Base-by-base conservation (phyloP, 2,329 filamentous ascomycete genomes). In the Nemania diffusa region DNA sequence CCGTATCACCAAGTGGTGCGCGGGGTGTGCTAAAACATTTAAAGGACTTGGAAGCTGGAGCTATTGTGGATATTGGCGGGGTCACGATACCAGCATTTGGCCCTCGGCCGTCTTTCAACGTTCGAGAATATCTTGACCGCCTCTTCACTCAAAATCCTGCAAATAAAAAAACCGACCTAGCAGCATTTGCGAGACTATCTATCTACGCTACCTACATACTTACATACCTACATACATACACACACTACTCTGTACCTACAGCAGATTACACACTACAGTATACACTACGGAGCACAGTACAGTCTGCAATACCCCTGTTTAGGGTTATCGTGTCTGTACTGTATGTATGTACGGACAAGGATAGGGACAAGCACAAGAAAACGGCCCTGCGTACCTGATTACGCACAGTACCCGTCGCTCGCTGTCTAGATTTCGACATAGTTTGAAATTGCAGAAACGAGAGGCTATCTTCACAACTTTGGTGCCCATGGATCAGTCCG, bases 1-100 rank as follows among this genome's bases (percentile, higher is more conserved):
- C 5, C 50, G 17, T 53, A 22, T 29, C 20, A 26, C 46, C 7
- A 44, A 42, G 56, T 24, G 53, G 57, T 44, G 59, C 46, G 52
- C 50, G 51, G 58, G 59, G 62, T 59, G 48, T 55, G 48, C 69
- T 58, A 69, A 65, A 69, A 70, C 65, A 61, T 67, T 52, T 27
- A 51, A 64, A 51, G 42, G 60, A 46, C 67, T 50, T 63, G 56
- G 67, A 56, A 37, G 55, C 62, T 58, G 29, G 51, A 32, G 27
- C 51, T 57, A 48, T 59, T 71, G 69, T 72, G 68, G 65, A 57
- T 58, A 69, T 63, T 64, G 65, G 72, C 71, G 71, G 73, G 72
- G 72, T 74, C 74, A 76, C 73, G 73, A 74, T 73, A 73, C 65
- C 60, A 29, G 57, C 57, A 65, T 62, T 37, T 37, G 52, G 32